phyloP scores from a whole-genome alignment of 345 rosid species.

The Hypericum androsaemum region DNA sequence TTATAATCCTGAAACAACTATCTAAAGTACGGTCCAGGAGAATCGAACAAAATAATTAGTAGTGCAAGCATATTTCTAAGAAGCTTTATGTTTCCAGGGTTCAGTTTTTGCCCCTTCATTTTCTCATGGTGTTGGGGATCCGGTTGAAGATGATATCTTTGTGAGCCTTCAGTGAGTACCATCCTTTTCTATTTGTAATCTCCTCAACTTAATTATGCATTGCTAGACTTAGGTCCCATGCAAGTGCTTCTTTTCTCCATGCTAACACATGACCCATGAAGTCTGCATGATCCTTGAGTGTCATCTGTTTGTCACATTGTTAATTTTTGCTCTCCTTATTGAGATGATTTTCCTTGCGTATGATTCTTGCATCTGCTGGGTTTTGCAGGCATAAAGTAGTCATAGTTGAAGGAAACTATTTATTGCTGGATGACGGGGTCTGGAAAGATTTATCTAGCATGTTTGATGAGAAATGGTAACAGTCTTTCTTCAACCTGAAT shows the following conservation, averaged over 20 bases:
- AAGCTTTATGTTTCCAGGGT: constrained; percentile 33
- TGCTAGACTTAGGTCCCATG: too few species aligned
- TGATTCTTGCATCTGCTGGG: constrained; percentile 4
- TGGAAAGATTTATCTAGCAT: constrained; percentile 71
- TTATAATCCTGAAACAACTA: neutral
- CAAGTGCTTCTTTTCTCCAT: too few species aligned
- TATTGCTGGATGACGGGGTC: constrained; percentile 49
- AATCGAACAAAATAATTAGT: neutral
- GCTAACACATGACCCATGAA: too few species aligned
- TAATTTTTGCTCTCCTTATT: too few species aligned
- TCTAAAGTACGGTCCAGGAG: neutral
- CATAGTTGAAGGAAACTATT: constrained; percentile 81
- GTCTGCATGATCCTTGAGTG: too few species aligned
- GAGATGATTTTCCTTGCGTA: too few species aligned
- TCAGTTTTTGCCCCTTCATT: constrained; percentile 82
- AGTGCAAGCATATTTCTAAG: too few species aligned
- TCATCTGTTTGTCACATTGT: too few species aligned
- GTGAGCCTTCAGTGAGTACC: constrained; percentile 70
- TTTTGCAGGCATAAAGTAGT: constrained; percentile 79
- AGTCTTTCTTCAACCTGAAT: constrained; percentile 2
- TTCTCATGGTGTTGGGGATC: constrained; percentile 93
- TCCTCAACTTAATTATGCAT: neutral
- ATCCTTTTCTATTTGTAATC: neutral
- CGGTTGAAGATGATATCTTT: constrained; percentile 80
- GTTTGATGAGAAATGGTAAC: constrained; percentile 91